These are phyloP conservation scores for Cladophialophora exuberans DNA, from an alignment of 2,329 filamentous ascomycete genomes.

Conservation along the genomic window DNA sequence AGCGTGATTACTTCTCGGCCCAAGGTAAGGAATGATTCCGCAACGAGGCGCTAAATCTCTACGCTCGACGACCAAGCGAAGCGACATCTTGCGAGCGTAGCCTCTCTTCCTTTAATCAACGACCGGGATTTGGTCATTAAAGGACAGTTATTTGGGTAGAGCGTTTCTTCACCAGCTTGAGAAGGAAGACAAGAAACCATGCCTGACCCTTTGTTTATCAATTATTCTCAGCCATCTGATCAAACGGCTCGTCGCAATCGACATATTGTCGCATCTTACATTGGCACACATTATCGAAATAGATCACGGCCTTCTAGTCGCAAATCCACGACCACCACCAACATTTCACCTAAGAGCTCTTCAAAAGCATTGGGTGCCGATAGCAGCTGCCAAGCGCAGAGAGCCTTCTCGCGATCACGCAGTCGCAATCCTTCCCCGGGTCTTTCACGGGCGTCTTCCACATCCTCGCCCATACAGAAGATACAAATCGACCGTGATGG, in stretches of 20 bases:
- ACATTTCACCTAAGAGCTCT: neutral
- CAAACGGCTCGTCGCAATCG: constrained; percentile 8
- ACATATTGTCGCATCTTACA: constrained; percentile 13
- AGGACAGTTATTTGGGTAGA: too few relatives aligned
- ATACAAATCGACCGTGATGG: constrained; percentile 7
- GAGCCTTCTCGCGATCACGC: neutral
- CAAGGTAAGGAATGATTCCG: too few relatives aligned
- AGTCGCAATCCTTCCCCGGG: neutral
- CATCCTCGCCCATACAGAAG: neutral
- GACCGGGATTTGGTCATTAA: too few relatives aligned
- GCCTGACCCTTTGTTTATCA: constrained; percentile 14
- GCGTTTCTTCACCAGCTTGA: too few relatives aligned
- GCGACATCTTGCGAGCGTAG: too few relatives aligned
- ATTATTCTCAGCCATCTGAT: constrained; percentile 17
- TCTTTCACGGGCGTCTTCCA: neutral
- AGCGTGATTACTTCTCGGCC: too few relatives aligned
- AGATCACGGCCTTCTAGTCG: constrained; percentile 9
- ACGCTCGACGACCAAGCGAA: too few relatives aligned
- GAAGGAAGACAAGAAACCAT: neutral
- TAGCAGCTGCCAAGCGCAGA: neutral
- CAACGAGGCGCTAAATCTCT: too few relatives aligned
- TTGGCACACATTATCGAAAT: constrained; percentile 19
- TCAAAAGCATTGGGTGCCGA: neutral
- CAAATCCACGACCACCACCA: neutral
- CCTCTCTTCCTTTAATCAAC: too few relatives aligned